These are phyloP conservation scores for Alternaria arbusti DNA, from an alignment of 2,329 filamentous ascomycete genomes.

Conservation along the genomic window DNA sequence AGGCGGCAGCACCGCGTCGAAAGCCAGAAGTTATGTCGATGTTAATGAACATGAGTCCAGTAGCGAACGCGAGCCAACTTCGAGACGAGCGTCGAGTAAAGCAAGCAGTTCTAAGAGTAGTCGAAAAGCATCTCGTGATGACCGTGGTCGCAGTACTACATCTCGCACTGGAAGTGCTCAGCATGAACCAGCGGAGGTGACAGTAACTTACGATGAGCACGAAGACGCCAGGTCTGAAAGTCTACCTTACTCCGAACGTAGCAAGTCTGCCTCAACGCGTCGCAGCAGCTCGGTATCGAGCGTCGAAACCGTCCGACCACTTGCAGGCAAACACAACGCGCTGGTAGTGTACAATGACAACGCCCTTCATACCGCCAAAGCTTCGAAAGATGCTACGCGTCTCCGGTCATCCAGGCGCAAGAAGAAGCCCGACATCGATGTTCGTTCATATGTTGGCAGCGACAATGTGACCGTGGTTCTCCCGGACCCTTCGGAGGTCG, in stretches of 20 bases:
- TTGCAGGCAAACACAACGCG: background rate
- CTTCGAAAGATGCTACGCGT: accelerated
- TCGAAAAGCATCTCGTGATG: background rate
- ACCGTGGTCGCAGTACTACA: background rate
- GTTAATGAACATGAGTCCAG: background rate
- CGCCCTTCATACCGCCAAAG: background rate
- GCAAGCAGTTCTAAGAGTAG: background rate
- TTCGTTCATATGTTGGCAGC: too few relatives aligned
- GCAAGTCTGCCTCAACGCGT: accelerated
- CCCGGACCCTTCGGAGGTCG: too few relatives aligned
- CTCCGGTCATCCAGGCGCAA: background rate
- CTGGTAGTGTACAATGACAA: background rate
- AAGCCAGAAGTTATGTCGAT: background rate
- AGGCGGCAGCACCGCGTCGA: background rate
- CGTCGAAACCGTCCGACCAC: background rate
- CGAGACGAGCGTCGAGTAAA: background rate
- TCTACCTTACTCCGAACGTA: background rate
- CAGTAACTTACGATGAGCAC: background rate
- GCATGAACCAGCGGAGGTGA: background rate
- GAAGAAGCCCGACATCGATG: background rate
- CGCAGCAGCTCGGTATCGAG: background rate
- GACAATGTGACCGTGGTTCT: too few relatives aligned
- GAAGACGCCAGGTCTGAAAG: accelerated
- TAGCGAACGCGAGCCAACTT: background rate
- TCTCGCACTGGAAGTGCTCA: background rate